Evolutionary conservation across 1,284 basidiomycete species (phyloP), one percentile per base, ranked within the genome.

Genomic region (Volvariella volvacea): DNA sequence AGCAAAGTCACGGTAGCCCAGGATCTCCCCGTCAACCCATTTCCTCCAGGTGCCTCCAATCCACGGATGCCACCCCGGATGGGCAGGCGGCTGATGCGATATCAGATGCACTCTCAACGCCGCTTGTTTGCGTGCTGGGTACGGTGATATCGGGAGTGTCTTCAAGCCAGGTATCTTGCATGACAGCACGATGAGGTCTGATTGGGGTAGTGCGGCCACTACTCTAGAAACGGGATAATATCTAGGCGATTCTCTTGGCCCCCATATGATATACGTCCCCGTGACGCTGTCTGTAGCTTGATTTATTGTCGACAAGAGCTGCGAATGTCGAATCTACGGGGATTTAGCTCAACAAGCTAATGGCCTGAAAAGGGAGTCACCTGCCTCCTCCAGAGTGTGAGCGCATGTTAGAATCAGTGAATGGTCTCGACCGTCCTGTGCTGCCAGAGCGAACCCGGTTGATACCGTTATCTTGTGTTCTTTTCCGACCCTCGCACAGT

Each of bases 61-160:
- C 74, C 75, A 78, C 1, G 69, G 73, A 41, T 49, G 60, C 76
- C 76, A 79, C 3, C 67, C 73, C 1, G 60, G 51, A 14, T 66
- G 65, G n/a, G 57, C 55, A 2, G 66, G 75, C 51, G 61, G 62
- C 30, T 60, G 58, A 46, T 74, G 65, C 7, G 63, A 60, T 43
- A 84, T 76, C 47, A 80, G 76, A 50, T 82, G 79, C 4, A 76
- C 74, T 10, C 67, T 68, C 14, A 87, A 66, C 2, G 62, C 50
- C 1, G 76, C 70, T 15, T 70, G 71, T 2, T 66, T 61, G 0
- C 69, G 70, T 1, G 71, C 73, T 0, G 84, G 83, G 55, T 86
- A 88, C 1, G 80, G 83, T 12, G 79, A 83, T 16, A 88, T 65
- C 1, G 83, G 82, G 0, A 87, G 69, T 0, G 78, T 68, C 10